A percentile compares a stretch with the other conserved stretches of the same genome.
Evolutionary conservation across 495 filamentous ascomycete genomes (phyloP).

Genomic region (Apiosordaria backusii): DNA sequence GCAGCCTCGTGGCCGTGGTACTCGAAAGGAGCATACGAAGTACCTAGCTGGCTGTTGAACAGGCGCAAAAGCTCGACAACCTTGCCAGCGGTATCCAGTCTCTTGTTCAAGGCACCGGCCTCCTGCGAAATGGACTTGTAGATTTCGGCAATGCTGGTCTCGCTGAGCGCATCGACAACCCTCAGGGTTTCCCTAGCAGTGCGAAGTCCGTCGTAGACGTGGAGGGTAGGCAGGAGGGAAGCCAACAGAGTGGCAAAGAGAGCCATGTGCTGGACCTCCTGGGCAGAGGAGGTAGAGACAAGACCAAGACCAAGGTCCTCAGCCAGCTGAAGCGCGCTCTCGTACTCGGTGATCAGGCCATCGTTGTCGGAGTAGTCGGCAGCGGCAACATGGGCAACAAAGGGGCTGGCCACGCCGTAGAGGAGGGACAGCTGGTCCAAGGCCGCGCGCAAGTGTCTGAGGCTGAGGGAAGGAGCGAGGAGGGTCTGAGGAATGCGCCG

Average conservation of each 20-base stretch:
- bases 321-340: slow-evolving; percentile 70
- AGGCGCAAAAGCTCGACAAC: slow-evolving; percentile 67
- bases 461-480: slow-evolving; percentile 75
- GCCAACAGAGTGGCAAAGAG: slow-evolving; percentile 83
- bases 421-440: slow-evolving; percentile 86
- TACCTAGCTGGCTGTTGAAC: slow-evolving; percentile 91
- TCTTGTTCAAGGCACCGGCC: slow-evolving; percentile 62
- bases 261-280: slow-evolving; percentile 94
- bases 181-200: slow-evolving; percentile 81
- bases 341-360: slow-evolving; percentile 84
- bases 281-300: slow-evolving; percentile 76
- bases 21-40: slow-evolving; percentile 87
- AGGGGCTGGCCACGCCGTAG: slow-evolving; percentile 84
- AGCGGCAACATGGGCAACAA: slow-evolving; percentile 91
- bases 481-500: slow-evolving; percentile 87
- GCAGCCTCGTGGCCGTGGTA: slow-evolving; percentile 82
- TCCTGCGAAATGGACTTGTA: slow-evolving; percentile 65
- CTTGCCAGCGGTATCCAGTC: slow-evolving; percentile 69
- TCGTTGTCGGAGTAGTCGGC: slow-evolving; percentile 71
- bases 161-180: slow-evolving; percentile 79
- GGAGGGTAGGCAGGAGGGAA: slow-evolving; percentile 74
- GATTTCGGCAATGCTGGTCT: slow-evolving; percentile 61
- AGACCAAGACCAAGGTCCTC: slow-evolving; percentile 89
- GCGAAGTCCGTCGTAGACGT: slow-evolving; percentile 88
- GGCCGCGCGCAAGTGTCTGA: slow-evolving; percentile 75